Evolutionary conservation across 352 stramenopile species (phyloP), one percentile per base, ranked within the genome.

Genomic region (Aphanomyces invadans): DNA sequence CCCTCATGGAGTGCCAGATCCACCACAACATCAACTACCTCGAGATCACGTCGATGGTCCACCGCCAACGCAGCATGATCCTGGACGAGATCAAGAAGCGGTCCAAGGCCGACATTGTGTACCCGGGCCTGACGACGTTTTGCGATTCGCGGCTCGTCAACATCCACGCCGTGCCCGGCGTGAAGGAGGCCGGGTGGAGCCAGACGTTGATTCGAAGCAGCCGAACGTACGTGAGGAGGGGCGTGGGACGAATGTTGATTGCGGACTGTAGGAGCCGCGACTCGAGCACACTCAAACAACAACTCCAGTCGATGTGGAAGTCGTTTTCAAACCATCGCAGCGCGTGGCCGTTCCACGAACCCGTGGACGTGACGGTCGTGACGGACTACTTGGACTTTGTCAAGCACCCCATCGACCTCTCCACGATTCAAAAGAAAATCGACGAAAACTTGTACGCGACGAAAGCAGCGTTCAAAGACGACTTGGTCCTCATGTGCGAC

Each of bases 1-100:
- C 96, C 11, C 80, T 99, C 57, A 99, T 99, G 96, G 96, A 99
- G 74, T 99, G 97, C 79, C 97, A 96, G 69, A 95, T 99, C 28
- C 95, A 99, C 77, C 92, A 96, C 31, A 87, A 95, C 65, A 97
- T 99, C 73, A 89, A 99, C 73, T 99, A 98, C 87, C 92, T 97
- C 69, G 75, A 87, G 26, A 92, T 99, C 70, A 92, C 90, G 2
- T 89, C 92, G 48, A 98, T 99, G 89, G 76, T 99, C 51, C 73
- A 88, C 29, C 75, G 81, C 39, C 97, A 99, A 78, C 81, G 88
- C 62, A 81, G 97, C 81, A 81, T 79, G 69, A 88, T 95, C 31
- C 80, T 88, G 76, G 80, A 90, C 36, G 90, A 89, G 63, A 88
- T 95, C 66, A 78, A 89, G 56, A 73, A 89, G 68, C 76, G 83